Conservation (phyloP, 2,329 filamentous ascomycete genomes). For the Hypoxylon sp. region DNA sequence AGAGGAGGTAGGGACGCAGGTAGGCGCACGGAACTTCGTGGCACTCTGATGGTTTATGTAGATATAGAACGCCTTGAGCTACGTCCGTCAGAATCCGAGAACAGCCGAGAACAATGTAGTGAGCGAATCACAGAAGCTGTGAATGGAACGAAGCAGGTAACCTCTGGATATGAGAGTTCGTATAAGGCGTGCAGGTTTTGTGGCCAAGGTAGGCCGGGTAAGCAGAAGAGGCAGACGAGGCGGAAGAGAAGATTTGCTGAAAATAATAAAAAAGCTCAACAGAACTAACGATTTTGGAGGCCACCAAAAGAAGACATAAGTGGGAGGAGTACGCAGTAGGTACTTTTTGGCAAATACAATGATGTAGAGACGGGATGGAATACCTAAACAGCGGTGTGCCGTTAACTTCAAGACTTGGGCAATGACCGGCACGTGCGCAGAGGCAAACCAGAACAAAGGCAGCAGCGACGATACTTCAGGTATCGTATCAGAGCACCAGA, state of each 20-base stretch:
- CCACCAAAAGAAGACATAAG: background rate
- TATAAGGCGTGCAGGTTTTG: background rate
- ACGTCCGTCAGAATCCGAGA: constrained; percentile 11
- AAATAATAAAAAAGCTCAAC: background rate
- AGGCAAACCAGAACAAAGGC: constrained; percentile 15
- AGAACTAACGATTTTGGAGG: background rate
- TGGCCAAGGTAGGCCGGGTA: background rate
- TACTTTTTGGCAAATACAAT: background rate
- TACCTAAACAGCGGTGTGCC: constrained; percentile 18
- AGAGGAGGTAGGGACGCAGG: background rate
- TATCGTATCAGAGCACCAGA: background rate
- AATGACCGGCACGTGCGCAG: constrained; percentile 21
- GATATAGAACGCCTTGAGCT: constrained; percentile 17
- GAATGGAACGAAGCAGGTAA: background rate
- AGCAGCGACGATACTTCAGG: background rate
- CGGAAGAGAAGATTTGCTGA: background rate
- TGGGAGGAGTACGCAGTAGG: background rate
- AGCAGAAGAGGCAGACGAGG: background rate
- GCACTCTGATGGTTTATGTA: constrained; percentile 20
- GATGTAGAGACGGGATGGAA: background rate
- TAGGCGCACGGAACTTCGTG: background rate
- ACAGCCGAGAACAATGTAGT: constrained; percentile 12
- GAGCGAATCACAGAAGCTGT: constrained; percentile 14
- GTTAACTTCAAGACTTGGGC: constrained; percentile 6
- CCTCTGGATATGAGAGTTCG: background rate